Evolutionary conservation across 75 land plant genomes (phyloP).

Genomic region (Sequoiadendron giganteum): DNA sequence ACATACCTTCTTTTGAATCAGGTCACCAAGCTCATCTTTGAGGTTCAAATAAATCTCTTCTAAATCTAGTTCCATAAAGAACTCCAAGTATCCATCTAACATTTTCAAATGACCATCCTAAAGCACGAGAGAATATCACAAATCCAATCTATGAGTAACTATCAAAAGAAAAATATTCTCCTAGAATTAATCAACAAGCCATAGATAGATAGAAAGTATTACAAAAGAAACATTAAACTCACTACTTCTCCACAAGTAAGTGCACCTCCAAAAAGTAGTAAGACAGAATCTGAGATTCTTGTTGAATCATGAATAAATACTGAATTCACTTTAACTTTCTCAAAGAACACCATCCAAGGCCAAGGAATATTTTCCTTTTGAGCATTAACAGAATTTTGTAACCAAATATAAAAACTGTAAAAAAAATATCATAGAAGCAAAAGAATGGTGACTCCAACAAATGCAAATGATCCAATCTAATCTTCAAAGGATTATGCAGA

Average conservation of each 20-base stretch:
- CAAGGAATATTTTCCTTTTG: slow-evolving; percentile 61
- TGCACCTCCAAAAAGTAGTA: slow-evolving; percentile 86
- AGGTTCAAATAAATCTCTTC: slow-evolving; percentile 62
- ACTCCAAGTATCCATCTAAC: slow-evolving; percentile 80
- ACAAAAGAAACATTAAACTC: too few species aligned
- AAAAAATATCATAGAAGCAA: too few species aligned
- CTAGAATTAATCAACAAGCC: too few species aligned
- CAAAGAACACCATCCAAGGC: slow-evolving; percentile 93
- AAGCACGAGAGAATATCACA: too few species aligned
- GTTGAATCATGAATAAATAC: slow-evolving; percentile 91
- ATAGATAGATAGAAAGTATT: too few species aligned
- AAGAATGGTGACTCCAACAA: too few species aligned
- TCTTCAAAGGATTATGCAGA: too few species aligned
- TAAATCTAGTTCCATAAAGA: slow-evolving; percentile 77
- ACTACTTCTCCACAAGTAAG: slow-evolving; percentile 40
- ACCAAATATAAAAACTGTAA: too few species aligned
- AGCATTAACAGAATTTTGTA: slow-evolving; percentile 72
- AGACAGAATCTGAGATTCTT: slow-evolving; percentile 78
- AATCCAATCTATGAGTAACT: too few species aligned
- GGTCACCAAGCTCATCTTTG: slow-evolving; percentile 69
- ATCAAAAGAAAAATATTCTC: too few species aligned
- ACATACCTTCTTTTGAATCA: slow-evolving; percentile 50
- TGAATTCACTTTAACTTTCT: slow-evolving; percentile 81
- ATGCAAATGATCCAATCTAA: too few species aligned
- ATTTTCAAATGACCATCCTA: slow-evolving; percentile 75